Conservation (phyloP, 768 basidiomycete species). For the Postia placenta region DNA sequence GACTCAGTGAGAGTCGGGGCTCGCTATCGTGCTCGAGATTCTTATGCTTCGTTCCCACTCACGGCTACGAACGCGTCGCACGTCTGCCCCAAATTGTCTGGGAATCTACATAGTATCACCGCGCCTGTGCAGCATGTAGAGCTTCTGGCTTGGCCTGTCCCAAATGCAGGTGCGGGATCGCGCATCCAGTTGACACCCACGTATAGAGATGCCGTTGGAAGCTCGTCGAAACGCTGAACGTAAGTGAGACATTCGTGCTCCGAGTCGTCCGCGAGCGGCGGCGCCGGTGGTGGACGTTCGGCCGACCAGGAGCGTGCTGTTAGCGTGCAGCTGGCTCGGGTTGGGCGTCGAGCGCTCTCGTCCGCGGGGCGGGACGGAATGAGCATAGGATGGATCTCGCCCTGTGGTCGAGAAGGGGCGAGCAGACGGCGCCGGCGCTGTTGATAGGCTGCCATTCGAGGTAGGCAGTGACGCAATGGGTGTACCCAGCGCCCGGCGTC, state of each 20-base stretch:
- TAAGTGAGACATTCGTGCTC: no score
- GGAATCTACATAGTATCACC: no score
- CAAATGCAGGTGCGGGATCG: not conserved
- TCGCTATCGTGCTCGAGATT: no score
- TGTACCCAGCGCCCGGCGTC: not conserved
- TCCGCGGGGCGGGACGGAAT: not conserved
- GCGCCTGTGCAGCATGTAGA: not conserved
- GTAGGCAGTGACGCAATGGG: slow-evolving; percentile 1
- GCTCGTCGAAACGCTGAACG: not conserved
- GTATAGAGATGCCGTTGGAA: not conserved
- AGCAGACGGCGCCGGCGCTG: not conserved
- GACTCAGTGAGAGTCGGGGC: no score
- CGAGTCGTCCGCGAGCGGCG: no score
- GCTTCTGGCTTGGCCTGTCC: not conserved
- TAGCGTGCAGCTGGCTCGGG: not conserved
- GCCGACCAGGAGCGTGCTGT: not conserved
- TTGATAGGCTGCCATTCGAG: not conserved
- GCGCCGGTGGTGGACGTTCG: not conserved
- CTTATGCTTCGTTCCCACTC: slow-evolving; percentile 1
- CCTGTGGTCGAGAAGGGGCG: not conserved
- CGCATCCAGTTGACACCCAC: not conserved
- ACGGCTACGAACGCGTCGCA: not conserved
- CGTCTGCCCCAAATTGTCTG: not conserved
- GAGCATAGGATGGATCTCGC: not conserved
- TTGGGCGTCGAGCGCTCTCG: no score